Evolutionary conservation across 176 grass and related monocot species (phyloP), one percentile per base, ranked within the genome.

Genomic region (Avena sativa): DNA sequence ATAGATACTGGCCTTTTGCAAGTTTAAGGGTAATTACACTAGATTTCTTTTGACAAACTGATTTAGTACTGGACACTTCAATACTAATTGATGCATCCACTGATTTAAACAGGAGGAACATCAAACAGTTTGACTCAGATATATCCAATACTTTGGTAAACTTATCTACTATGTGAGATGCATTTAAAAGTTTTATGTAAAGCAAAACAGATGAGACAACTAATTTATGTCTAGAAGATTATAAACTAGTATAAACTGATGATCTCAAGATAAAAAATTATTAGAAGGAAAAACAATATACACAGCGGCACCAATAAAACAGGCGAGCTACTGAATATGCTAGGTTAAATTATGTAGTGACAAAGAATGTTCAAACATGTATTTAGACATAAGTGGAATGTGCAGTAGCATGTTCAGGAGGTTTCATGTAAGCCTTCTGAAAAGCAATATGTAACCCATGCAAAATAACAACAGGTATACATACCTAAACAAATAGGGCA

Each of bases 401-500:
- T 49, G 23, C 21, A 85, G 76, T 80, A 49, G 20, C 77, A 85
- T 79, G 30, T 56, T 28, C 13, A 75, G 20, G 28, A 83, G 53
- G 21, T 87, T 81, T 71, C 30, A 36, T 72, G 46, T 4, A 40
- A 79, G 6, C 71, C 78, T 48, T 74, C 9, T 61, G 28, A 92
- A 79, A 4, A 73, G 36, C 5, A 71, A 52, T 23, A 70, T 58
- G 25, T 9, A 48, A 67, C 63, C 17, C 14, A 71, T 26, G 76
- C 0, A 85, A 82, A 57, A 51, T 62, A 16, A 78, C 19, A 57
- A 20, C 50, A 58, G 26, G 48, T 40, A 49, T 66, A 71, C 80
- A 62, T 87, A 94, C 92, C 92, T 91, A 94, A 91, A 76, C 92
- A 94, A 23, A 94, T 94, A 81, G 92, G 92, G 65, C 92, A 94